Evolutionary conservation across 2,329 filamentous ascomycete species (phyloP), one percentile per base, ranked within the genome.

Genomic region (Colletotrichum destructivum): DNA sequence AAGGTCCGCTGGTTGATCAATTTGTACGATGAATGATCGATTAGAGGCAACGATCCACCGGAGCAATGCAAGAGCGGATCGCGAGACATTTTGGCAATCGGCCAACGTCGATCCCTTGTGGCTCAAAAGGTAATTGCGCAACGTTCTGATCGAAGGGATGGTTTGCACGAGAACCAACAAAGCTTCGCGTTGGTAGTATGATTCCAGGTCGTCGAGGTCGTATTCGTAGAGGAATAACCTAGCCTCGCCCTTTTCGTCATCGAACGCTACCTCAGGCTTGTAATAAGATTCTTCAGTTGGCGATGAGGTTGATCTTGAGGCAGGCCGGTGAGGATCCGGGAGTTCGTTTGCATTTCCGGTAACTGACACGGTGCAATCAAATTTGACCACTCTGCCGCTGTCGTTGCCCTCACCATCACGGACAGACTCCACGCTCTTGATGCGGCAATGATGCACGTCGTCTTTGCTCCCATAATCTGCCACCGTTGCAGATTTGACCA

Each of bases 11-110:
- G 82, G 81, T 54, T 74, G 65, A 12, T 92, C 90, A 18, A 96
- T 91, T 75, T 96, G 91, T 56, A 96, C 86, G 72, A 98, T 96
- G 75, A 92, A 95, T 0, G 95, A 96, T 56, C 94, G 88, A 76
- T 98, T 98, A 0, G 95, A 97, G 0, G 95, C 93, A 69, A 98
- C 89, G 72, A 98, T 93, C 95, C 95, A 98, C 62, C 93, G 88
- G 23, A 98, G 83, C 0, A 97, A 81, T 23, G 90, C 88, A 3
- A 94, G 81, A 0, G 91, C 89, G 8, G 93, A 88, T 2, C 89
- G 88, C 0, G 91, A 88, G 12, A 98, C 86, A 21, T 86, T 82
- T 26, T 88, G 84, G 74, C 83, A 84, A 51, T 80, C 83, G 4
- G 81, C 78, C 31, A 93, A 79, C 2, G 75, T 75, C 2, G 76